Percentiles rank a stretch among this genome's conserved stretches.
Conservation (phyloP, 202 grass and related monocot species). For the Elaeis oleifera region DNA sequence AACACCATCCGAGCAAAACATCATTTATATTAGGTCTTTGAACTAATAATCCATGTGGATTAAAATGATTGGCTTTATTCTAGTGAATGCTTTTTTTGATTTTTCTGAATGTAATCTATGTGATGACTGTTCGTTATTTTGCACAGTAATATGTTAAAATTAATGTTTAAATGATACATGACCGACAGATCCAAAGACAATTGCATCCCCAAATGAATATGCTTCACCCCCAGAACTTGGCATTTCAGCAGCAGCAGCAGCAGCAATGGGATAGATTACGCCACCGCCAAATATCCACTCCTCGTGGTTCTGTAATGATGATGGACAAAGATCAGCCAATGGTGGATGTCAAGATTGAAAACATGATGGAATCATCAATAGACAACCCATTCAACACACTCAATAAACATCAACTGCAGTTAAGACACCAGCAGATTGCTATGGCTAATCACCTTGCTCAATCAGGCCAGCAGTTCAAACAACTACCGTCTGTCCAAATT, state of each 20-base stretch:
- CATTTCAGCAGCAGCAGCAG: conserved; percentile 51
- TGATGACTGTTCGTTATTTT: not conserved
- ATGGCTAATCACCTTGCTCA: conserved; percentile 43
- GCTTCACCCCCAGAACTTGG: conserved; percentile 53
- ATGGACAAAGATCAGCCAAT: conserved; percentile 63
- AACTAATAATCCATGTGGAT: too few species aligned
- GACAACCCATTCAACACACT: conserved; percentile 38
- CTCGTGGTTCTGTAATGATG: conserved; percentile 58
- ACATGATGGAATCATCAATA: conserved; percentile 54
- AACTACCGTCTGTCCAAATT: conserved; percentile 51
- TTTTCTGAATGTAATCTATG: too few species aligned
- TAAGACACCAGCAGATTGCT: conserved; percentile 50
- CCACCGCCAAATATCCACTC: conserved; percentile 51
- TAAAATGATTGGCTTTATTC: too few species aligned
- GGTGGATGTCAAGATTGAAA: conserved; percentile 80
- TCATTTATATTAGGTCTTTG: too few species aligned
- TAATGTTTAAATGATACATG: not conserved
- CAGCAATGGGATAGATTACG: conserved; percentile 54
- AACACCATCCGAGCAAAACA: too few species aligned
- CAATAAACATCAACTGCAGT: conserved; percentile 39
- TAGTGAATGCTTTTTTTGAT: too few species aligned
- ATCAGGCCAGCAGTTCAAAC: conserved; percentile 61
- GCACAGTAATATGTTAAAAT: not conserved
- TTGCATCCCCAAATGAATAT: conserved; percentile 49
- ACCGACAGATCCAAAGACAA: conserved; percentile 56